Percentiles rank a stretch among this genome's conserved stretches.
phyloP scores from a whole-genome alignment of 345 rosid genomes.

The Zanthoxylum bungeanum region DNA sequence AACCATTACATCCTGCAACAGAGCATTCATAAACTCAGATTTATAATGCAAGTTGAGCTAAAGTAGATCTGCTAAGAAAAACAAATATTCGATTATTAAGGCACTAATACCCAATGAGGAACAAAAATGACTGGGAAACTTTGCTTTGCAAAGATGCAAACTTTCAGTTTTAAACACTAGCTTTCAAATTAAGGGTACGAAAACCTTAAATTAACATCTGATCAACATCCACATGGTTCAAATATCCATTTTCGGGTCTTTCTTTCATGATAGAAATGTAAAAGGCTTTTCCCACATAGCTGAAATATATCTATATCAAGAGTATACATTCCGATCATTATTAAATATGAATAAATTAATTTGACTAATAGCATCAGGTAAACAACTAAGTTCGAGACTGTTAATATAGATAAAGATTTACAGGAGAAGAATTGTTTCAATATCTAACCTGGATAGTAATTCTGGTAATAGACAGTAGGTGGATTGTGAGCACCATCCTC shows the following conservation, averaged over 20 bases:
- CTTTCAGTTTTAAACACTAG: background rate
- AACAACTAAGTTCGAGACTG: background rate
- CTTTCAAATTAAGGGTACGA: background rate
- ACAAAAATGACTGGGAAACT: background rate
- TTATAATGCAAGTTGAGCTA: background rate
- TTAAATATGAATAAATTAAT: background rate
- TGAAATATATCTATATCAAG: background rate
- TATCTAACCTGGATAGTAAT: conserved; percentile 52
- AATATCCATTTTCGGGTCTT: background rate
- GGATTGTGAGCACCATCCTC: conserved; percentile 22
- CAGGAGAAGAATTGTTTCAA: background rate
- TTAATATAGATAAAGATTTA: background rate
- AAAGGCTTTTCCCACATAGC: background rate
- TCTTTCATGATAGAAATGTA: background rate
- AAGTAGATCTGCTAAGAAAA: background rate
- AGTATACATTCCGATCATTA: background rate
- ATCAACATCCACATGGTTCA: background rate
- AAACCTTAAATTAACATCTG: background rate
- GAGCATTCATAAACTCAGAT: background rate
- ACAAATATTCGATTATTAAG: background rate
- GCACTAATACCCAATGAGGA: background rate
- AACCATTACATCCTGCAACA: conserved; percentile 49
- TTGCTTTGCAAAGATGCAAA: background rate
- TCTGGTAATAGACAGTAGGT: conserved; percentile 34
- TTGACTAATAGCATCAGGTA: background rate